These are phyloP conservation scores for Carex parvula DNA, from an alignment of 176 grass and related monocot species.

Conservation along the genomic window DNA sequence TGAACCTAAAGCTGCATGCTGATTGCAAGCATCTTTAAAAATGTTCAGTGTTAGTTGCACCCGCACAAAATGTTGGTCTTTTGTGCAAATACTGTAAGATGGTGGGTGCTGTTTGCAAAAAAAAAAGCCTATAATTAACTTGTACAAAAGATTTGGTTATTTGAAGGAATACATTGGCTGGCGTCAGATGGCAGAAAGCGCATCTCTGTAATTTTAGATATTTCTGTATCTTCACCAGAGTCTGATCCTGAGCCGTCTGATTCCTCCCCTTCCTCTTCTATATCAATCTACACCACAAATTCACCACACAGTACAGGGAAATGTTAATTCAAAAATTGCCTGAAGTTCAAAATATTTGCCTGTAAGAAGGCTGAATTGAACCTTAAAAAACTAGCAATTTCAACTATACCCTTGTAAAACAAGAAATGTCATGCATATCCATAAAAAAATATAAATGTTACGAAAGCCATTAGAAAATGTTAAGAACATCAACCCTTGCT, in stretches of 20 bases:
- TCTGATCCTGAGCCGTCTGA: conserved; percentile 36
- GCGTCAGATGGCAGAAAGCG: conserved; percentile 66
- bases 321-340: neutral
- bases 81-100: neutral
- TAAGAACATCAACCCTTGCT: neutral
- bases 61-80: neutral
- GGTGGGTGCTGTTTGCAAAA: neutral
- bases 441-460: neutral
- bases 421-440: neutral
- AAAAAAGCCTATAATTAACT: neutral
- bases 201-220: conserved; percentile 73
- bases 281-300: conserved; percentile 59
- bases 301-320: neutral
- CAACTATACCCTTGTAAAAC: neutral
- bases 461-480: neutral
- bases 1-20: neutral
- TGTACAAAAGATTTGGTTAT: neutral
- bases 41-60: neutral
- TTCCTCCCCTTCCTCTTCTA: conserved; percentile 36
- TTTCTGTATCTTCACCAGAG: conserved; percentile 39
- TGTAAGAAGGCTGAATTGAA: neutral
- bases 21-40: conserved; percentile 4
- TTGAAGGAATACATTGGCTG: conserved; percentile 65
- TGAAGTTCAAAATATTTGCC: neutral
- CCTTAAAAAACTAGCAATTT: neutral